Evolutionary conservation across 257 asterid genomes (phyloP).

Genomic region (Gynochthodes officinalis): DNA sequence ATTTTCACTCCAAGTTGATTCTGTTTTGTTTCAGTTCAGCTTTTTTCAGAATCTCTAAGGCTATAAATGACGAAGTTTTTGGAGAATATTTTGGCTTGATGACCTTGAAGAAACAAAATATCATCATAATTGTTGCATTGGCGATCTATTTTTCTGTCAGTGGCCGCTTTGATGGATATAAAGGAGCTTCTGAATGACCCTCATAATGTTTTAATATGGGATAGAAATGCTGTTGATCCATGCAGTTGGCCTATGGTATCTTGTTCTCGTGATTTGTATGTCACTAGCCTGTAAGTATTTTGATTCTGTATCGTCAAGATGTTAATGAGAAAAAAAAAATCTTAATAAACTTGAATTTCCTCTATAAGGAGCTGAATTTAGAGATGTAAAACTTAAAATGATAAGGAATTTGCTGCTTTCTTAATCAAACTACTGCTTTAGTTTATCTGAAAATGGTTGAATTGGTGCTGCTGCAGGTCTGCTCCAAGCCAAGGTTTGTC

Average conservation of each 20-base stretch:
- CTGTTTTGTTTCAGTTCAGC: not conserved
- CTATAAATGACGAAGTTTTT: not conserved
- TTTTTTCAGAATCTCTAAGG: not conserved
- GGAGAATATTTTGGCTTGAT: no score
- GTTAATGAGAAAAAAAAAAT: no score
- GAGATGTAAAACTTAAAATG: not conserved
- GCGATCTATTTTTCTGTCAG: constrained; percentile 28
- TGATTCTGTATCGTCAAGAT: not conserved
- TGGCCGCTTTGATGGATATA: constrained; percentile 81
- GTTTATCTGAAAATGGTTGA: constrained; percentile 13
- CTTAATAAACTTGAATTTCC: not conserved
- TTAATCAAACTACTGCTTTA: not conserved
- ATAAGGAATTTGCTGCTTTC: not conserved
- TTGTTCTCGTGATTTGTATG: constrained; percentile 61
- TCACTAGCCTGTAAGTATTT: constrained; percentile 57
- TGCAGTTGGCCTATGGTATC: constrained; percentile 84
- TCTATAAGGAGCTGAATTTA: not conserved
- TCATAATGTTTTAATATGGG: constrained; percentile 72
- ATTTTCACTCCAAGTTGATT: no score
- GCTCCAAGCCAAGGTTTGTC: constrained; percentile 82
- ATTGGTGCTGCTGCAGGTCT: constrained; percentile 48
- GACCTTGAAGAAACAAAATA: not conserved
- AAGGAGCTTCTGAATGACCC: constrained; percentile 64
- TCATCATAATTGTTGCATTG: not conserved
- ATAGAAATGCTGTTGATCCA: constrained; percentile 82